Evolutionary conservation across 2,329 filamentous ascomycete species (phyloP).

Genomic region (Colletotrichum lini): DNA sequence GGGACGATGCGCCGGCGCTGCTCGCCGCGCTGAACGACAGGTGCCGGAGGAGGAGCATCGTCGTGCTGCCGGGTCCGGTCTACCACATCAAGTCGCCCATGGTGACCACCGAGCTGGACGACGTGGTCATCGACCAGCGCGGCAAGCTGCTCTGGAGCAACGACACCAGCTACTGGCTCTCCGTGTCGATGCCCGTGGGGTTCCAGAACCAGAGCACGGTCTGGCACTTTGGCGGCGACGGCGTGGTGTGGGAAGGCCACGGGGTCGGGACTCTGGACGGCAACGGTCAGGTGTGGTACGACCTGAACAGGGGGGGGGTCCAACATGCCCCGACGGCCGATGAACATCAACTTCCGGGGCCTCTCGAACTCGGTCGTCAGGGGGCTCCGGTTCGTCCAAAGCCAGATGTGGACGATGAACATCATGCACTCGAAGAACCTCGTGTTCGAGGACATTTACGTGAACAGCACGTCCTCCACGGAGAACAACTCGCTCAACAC

Average conservation of each 20-base stretch:
- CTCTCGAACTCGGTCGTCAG: constrained; percentile 64
- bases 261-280: constrained; percentile 69
- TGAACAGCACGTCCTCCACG: constrained; percentile 63
- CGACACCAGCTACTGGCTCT: constrained; percentile 67
- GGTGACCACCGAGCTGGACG: constrained; percentile 50
- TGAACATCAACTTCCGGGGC: constrained; percentile 63
- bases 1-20: constrained; percentile 52
- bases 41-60: constrained; percentile 49
- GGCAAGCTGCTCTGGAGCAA: constrained; percentile 58
- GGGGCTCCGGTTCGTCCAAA: constrained; percentile 66
- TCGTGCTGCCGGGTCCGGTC: constrained; percentile 51
- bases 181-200: constrained; percentile 63
- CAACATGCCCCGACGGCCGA: constrained; percentile 65
- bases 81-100: constrained; percentile 55
- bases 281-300: constrained; percentile 73
- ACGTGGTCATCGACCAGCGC: constrained; percentile 61
- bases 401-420: constrained; percentile 74
- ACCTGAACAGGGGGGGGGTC: constrained; percentile 60
- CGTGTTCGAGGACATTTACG: constrained; percentile 65
- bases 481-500: constrained; percentile 55
- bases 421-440: constrained; percentile 63
- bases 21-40: constrained; percentile 50
- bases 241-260: constrained; percentile 64
- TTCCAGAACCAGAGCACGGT: constrained; percentile 71
- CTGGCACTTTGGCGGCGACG: constrained; percentile 68